Evolutionary conservation across 495 filamentous ascomycete species (phyloP).

Genomic region (Clohesyomyces aquaticus): DNA sequence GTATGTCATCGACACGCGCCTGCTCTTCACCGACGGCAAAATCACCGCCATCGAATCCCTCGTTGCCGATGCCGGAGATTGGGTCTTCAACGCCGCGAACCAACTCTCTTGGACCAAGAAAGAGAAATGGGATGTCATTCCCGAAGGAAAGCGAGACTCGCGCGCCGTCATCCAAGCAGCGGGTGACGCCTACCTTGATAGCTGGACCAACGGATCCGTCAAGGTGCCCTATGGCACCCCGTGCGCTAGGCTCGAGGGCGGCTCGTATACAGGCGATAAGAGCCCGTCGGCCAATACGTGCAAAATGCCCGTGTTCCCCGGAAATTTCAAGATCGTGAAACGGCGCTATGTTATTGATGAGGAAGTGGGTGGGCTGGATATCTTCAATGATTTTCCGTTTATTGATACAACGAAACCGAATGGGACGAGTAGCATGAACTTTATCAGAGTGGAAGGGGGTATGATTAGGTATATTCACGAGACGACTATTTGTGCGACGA

Average conservation of each 20-base stretch:
- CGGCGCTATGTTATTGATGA: slow-evolving; percentile 36
- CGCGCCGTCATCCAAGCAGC: slow-evolving; percentile 34
- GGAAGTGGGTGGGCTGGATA: slow-evolving; percentile 30
- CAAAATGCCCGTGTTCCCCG: slow-evolving; percentile 32
- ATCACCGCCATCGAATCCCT: slow-evolving; percentile 32
- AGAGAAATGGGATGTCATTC: slow-evolving; percentile 34
- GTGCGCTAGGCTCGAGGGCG: slow-evolving; percentile 55
- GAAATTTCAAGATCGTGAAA: slow-evolving; percentile 45
- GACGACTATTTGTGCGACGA: slow-evolving; percentile 28
- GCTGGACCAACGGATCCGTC: slow-evolving; percentile 49
- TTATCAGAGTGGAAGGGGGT: slow-evolving; percentile 34
- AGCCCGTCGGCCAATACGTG: slow-evolving; percentile 22
- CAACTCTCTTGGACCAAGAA: slow-evolving; percentile 18
- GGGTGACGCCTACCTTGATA: slow-evolving; percentile 36
- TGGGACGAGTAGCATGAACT: slow-evolving; percentile 25
- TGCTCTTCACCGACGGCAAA: slow-evolving; percentile 25
- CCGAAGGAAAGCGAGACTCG: slow-evolving; percentile 20
- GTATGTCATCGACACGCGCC: slow-evolving; percentile 29
- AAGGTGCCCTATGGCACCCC: slow-evolving; percentile 54
- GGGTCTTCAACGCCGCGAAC: slow-evolving; percentile 31
- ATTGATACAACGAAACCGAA: slow-evolving; percentile 34
- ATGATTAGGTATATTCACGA: slow-evolving; percentile 38
- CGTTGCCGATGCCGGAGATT: slow-evolving; percentile 32
- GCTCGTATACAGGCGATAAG: slow-evolving; percentile 33
- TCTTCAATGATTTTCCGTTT: slow-evolving; percentile 37